These are phyloP conservation scores for Spiraea crenata DNA, from an alignment of 331 rosid species.

Conservation along the genomic window DNA sequence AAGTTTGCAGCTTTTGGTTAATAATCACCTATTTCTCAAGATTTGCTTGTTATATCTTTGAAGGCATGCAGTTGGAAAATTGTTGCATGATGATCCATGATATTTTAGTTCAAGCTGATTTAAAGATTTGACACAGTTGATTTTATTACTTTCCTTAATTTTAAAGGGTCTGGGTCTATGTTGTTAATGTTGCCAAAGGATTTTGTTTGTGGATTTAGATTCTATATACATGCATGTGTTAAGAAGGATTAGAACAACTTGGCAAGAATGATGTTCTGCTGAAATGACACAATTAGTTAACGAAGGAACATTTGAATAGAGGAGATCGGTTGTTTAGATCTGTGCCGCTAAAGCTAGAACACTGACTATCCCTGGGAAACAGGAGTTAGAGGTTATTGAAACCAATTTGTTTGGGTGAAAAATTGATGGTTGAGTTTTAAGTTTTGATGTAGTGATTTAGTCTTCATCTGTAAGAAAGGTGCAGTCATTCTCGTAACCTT, in stretches of 20 bases:
- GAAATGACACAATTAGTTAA: too few species aligned
- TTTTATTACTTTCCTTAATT: not conserved
- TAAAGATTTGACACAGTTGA: not conserved
- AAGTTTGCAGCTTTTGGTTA: not conserved
- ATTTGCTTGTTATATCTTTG: slow-evolving; percentile 7
- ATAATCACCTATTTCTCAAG: not conserved
- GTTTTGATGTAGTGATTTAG: not conserved
- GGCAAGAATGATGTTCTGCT: not conserved
- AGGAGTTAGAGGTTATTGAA: slow-evolving; percentile 5
- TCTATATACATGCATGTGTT: not conserved
- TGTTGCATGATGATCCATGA: slow-evolving; percentile 4
- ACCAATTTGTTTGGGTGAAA: slow-evolving; percentile 1
- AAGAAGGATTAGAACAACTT: not conserved
- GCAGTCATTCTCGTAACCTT: not conserved
- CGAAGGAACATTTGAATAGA: not conserved
- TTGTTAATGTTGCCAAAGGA: not conserved
- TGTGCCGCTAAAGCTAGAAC: not conserved
- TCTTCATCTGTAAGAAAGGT: not conserved
- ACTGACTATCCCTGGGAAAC: not conserved
- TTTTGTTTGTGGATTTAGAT: not conserved
- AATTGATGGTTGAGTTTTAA: not conserved
- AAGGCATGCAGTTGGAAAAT: slow-evolving; percentile 21
- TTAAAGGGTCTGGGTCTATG: not conserved
- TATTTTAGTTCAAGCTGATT: not conserved
- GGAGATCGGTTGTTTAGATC: not conserved